Evolutionary conservation across 148 eudicot species (phyloP), one percentile per base, ranked within the genome.

Genomic region (Limonium bicolor): DNA sequence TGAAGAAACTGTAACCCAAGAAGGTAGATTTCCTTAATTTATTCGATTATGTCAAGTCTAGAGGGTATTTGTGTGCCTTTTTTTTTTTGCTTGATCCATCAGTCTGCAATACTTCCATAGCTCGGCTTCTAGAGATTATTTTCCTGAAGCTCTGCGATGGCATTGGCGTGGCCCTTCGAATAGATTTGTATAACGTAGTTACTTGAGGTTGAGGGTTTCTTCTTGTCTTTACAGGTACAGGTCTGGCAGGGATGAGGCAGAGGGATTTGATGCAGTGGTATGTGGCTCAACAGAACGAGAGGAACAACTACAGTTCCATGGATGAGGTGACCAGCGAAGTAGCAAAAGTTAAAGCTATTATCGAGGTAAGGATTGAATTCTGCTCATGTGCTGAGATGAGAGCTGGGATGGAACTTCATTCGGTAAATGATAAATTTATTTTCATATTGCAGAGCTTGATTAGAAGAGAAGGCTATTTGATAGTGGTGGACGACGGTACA

Each of bases 211-310:
- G n/a, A n/a, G n/a, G n/a, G n/a, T n/a, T n/a, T n/a, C n/a, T n/a
- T n/a, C n/a, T 20, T 43, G 14, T 43, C 8, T 55, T 20, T 61
- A 42, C 66, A 78, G 95, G 85, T 45, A 48, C 58, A 22, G 87
- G 78, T 24, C 58, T 90, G 34, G 77, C 81, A 36, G 99, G 99
- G 48, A 71, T 82, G 75, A 73, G 71, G 53, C 99, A 90, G 73
- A 81, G 67, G 63, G 99, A 90, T 61, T 50, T 90, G 67, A 81
- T 90, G 53, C 70, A 73, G 30, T 85, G 93, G 95, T 85, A 80
- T 39, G 76, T 85, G 4, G 65, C 45, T 54, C 88, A 85, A 50
- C 95, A 85, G 64, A 63, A 78, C 49, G 76, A 78, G 67, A 78
- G 73, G 61, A 71, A 77, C 28, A 66, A 46, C 55, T 90, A 84